These are phyloP conservation scores for Calonectria hawksworthii DNA, from an alignment of 2,329 filamentous ascomycete genomes.

Conservation along the genomic window DNA sequence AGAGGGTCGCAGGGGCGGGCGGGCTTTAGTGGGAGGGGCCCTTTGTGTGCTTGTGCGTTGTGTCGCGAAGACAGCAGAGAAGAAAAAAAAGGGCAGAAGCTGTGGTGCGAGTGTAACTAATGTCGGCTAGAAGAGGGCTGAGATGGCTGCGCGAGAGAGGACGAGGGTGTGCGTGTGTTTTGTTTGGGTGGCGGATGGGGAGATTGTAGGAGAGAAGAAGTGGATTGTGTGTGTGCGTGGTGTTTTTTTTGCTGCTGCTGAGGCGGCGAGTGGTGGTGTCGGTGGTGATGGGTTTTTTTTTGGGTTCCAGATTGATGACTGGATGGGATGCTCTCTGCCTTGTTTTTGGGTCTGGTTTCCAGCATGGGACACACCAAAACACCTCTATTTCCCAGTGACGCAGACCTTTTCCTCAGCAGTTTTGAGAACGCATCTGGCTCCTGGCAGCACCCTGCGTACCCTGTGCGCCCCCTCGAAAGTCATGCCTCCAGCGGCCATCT, in stretches of 20 bases:
- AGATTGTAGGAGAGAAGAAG: constrained; percentile 9
- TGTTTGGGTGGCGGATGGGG: neutral
- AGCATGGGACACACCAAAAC: constrained; percentile 9
- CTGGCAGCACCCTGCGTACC: constrained; percentile 13
- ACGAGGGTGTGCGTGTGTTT: constrained; percentile 9
- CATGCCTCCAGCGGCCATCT: constrained; percentile 9
- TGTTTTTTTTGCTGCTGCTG: constrained; percentile 4
- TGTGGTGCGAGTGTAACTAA: constrained; percentile 12
- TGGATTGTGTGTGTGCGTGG: constrained; percentile 12
- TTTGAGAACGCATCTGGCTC: neutral
- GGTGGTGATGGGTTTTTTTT: constrained; percentile 23
- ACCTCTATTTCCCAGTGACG: neutral
- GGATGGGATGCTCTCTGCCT: neutral
- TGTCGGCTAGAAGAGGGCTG: constrained; percentile 1
- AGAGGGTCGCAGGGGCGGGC: constrained; percentile 24
- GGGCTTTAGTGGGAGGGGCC: constrained; percentile 15
- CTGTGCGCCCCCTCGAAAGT: neutral
- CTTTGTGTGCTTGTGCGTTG: constrained; percentile 4
- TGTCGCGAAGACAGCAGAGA: neutral
- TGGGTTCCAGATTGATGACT: constrained; percentile 25
- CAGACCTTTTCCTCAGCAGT: neutral
- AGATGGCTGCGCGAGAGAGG: neutral
- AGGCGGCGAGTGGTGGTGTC: constrained; percentile 8
- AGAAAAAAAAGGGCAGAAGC: neutral
- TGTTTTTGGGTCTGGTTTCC: neutral